These are phyloP conservation scores for Rhizophora apiculata DNA, from an alignment of 345 rosid genomes.

Conservation along the genomic window DNA sequence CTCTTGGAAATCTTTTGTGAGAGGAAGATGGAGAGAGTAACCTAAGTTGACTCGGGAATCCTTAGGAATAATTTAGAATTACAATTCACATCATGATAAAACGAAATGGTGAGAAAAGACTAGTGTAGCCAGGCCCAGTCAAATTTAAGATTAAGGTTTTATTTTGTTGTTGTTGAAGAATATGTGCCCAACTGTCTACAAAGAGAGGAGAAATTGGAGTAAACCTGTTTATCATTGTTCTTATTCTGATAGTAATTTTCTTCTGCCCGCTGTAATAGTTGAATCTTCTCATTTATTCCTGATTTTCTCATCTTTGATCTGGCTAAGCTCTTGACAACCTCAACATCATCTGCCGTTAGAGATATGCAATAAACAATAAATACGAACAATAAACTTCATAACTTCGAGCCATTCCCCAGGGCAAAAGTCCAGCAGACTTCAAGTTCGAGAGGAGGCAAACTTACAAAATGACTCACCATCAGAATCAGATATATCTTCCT, in stretches of 20 bases:
- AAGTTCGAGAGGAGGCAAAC: neutral
- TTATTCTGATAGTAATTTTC: slow-evolving; percentile 54
- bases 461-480: slow-evolving; percentile 48
- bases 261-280: slow-evolving; percentile 67
- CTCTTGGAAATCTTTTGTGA: no score
- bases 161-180: no score
- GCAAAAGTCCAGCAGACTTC: neutral
- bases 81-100: no score
- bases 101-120: no score
- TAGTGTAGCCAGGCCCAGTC: no score
- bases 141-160: no score
- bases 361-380: slow-evolving; percentile 17
- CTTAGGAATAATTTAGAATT: no score
- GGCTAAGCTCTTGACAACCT: slow-evolving; percentile 40
- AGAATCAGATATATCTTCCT: slow-evolving; percentile 87
- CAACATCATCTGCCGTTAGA: slow-evolving; percentile 46
- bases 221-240: slow-evolving; percentile 52
- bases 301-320: slow-evolving; percentile 46
- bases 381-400: neutral
- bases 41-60: no score
- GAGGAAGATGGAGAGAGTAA: no score
- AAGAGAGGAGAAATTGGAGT: neutral
- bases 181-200: no score
- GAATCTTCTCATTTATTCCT: slow-evolving; percentile 58
- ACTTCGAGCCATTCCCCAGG: neutral